phyloP scores from a whole-genome alignment of 2,329 filamentous ascomycete genomes.

The Karstenula rhodostoma region DNA sequence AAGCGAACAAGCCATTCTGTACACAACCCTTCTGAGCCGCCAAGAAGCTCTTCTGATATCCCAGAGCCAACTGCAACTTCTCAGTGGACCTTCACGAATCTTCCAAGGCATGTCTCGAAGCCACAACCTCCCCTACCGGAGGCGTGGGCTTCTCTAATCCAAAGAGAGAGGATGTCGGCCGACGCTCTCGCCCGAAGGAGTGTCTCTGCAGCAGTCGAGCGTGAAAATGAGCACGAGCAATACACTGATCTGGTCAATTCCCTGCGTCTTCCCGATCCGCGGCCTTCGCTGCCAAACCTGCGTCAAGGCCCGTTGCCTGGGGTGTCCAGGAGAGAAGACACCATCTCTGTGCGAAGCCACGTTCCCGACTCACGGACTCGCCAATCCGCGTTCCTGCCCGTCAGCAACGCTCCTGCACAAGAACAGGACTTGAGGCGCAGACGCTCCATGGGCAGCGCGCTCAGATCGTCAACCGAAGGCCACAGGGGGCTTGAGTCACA shows the following conservation, averaged over 20 bases:
- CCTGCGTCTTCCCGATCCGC: neutral
- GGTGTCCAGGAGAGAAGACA: neutral
- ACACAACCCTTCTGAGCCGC: neutral
- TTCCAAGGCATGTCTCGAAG: neutral
- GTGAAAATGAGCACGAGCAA: neutral
- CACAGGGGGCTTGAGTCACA: neutral
- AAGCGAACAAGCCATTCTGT: neutral
- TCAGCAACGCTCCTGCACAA: neutral
- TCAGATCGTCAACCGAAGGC: neutral
- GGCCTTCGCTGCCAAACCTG: constrained; percentile 1
- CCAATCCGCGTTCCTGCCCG: neutral
- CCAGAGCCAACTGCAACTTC: neutral
- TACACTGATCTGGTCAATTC: neutral
- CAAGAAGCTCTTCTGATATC: neutral
- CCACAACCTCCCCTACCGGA: neutral
- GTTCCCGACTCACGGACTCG: neutral
- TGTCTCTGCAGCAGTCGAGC: neutral
- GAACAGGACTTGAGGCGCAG: neutral
- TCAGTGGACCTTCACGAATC: neutral
- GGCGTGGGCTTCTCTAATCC: neutral
- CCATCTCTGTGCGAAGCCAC: neutral
- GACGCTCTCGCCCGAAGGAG: neutral
- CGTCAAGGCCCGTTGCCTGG: neutral
- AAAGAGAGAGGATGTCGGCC: neutral
- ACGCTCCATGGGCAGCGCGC: constrained; percentile 1